Evolutionary conservation across 306 rosid species (phyloP).

Genomic region (apple (Malus domestica)): DNA sequence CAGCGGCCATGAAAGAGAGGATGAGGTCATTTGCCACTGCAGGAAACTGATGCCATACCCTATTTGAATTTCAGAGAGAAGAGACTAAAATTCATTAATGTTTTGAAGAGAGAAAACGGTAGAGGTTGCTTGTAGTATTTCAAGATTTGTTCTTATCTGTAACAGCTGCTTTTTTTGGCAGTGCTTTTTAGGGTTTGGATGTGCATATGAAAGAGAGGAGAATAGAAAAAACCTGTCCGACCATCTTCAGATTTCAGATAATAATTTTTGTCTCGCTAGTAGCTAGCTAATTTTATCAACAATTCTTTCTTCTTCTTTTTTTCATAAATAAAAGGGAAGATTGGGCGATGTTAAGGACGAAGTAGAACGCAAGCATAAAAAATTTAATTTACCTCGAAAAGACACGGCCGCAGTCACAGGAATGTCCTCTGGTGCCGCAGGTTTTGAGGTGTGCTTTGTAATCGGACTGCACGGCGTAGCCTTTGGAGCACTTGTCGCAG

Average conservation of each 20-base stretch:
- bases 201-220: neutral
- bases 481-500: constrained; percentile 80
- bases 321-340: neutral
- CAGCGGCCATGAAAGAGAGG: neutral
- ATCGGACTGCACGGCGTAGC: constrained; percentile 92
- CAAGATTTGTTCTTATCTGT: neutral
- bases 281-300: neutral
- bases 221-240: neutral
- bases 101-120: neutral
- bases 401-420: constrained; percentile 98
- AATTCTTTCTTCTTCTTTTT: too few relatives aligned
- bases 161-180: neutral
- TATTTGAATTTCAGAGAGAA: neutral
- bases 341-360: neutral
- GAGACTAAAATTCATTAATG: neutral
- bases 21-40: neutral
- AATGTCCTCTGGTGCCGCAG: constrained; percentile 97
- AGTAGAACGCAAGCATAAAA: too few relatives aligned
- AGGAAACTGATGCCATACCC: neutral
- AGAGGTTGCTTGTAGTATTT: neutral
- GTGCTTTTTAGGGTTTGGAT: neutral
- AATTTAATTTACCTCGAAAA: constrained; percentile 53
- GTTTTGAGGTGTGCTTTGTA: constrained; percentile 97
- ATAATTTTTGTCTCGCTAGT: neutral
- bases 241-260: neutral